A percentile compares a stretch with the other conserved stretches of the same genome.
Evolutionary conservation across 78 protist genomes (phyloP).

Genomic region (Dictyostelium purpureum): DNA sequence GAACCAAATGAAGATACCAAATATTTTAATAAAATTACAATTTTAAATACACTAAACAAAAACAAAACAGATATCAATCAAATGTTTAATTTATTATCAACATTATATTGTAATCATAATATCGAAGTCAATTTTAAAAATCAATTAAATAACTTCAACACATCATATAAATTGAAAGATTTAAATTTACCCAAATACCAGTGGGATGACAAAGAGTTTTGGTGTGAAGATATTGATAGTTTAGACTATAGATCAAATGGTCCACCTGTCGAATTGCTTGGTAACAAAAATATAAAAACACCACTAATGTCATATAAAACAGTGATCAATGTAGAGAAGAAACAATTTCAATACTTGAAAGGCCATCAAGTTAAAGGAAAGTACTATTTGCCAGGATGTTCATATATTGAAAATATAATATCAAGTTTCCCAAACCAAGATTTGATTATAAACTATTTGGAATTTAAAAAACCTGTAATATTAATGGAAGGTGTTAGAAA

Average conservation of each 20-base stretch:
- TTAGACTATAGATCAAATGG: background rate
- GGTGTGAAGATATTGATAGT: background rate
- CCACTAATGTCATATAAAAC: constrained; percentile 6
- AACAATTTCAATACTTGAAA: constrained; percentile 10
- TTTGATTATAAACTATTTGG: background rate
- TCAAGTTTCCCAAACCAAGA: background rate
- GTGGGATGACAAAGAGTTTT: constrained; percentile 47
- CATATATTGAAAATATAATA: constrained; percentile 10
- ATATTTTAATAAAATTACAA: background rate
- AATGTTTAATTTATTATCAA: background rate
- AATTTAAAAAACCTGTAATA: background rate
- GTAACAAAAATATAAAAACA: background rate
- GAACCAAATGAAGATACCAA: background rate
- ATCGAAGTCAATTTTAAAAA: background rate
- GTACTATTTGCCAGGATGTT: constrained; percentile 16
- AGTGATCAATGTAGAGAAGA: background rate
- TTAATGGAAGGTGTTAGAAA: background rate
- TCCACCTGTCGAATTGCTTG: background rate
- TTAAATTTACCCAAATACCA: constrained; percentile 23
- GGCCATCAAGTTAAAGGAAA: constrained; percentile 31
- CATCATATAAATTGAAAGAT: background rate
- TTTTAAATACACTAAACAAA: background rate
- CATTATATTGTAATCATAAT: background rate
- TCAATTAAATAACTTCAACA: background rate
- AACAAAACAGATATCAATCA: background rate